Evolutionary conservation across 371 early-diverging fungal species (phyloP), one percentile per base, ranked within the genome.

Genomic region (Mucor velutinosus): DNA sequence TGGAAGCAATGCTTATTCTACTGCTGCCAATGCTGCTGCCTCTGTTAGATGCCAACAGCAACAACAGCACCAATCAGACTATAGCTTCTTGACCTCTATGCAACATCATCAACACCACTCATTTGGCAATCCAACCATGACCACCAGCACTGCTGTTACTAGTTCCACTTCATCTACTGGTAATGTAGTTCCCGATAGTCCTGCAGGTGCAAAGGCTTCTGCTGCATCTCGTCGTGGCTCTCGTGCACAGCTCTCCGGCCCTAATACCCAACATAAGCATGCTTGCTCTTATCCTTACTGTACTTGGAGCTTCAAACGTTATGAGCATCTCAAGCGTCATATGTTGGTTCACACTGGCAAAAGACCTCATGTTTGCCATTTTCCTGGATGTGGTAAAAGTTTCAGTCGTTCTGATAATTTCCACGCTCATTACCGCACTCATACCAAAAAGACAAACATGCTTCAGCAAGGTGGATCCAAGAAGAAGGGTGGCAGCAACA

Each of bases 401-500:
- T 93, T 93, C 65, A 87, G 91, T 62, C 86, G 93, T 30, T 90
- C 90, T 8, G 93, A 93, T 68, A 91, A 93, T 70, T 88, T 85
- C 60, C 83, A 85, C 60, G 86, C 88, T 19, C 88, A 88, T 65
- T 77, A 81, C 39, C 76, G 86, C 29, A 86, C 88, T 7, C 88
- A 88, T 47, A 80, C 72, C 25, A 84, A 78, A 51, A 82, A 82
- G 33, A 39, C 37, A 14, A 58, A 45, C 47, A 27, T 70, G 35
- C 39, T 49, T 17, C 64, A 69, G 19, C 32, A 33, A 6, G 35
- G 57, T 29, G 56, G 56, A 0, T 14, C 43, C 11, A 17, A 41
- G 7, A 60, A 60, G 19, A 60, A 47, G 30, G n/a, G 17, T 29
- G 29, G 29, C 4, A 33, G 19, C 37, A 45, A 45, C 17, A 45